These are phyloP conservation scores for Carex arenaria DNA, from an alignment of 202 grass and related monocot species.

Conservation along the genomic window DNA sequence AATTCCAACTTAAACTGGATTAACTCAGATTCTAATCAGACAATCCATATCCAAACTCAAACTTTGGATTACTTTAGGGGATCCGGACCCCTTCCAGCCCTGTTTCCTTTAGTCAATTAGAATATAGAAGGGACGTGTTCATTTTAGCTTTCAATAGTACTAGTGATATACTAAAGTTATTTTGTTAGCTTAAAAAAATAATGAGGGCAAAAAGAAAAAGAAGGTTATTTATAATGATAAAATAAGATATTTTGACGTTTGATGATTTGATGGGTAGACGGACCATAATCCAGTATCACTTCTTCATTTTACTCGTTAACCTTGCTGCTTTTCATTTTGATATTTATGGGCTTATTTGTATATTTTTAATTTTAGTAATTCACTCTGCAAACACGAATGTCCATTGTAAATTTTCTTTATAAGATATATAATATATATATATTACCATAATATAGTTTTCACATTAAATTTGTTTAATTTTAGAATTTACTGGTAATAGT, in stretches of 20 bases:
- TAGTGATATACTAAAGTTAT: not conserved
- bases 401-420: not conserved
- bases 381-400: not conserved
- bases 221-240: not conserved
- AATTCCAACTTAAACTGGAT: too few relatives aligned
- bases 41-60: too few relatives aligned
- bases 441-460: not conserved
- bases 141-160: not conserved
- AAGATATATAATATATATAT: not conserved
- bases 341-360: not conserved
- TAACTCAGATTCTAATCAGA: too few relatives aligned
- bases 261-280: not conserved
- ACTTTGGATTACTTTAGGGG: too few relatives aligned
- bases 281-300: not conserved
- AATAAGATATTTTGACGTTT: not conserved
- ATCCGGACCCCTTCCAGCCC: too few relatives aligned
- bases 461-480: not conserved
- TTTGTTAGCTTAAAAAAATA: not conserved
- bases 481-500: not conserved
- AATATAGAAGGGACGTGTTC: too few relatives aligned
- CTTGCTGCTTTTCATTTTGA: not conserved
- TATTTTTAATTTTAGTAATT: not conserved
- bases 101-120: too few relatives aligned
- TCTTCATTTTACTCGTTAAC: not conserved
- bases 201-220: not conserved